Percentiles rank a stretch among this genome's conserved stretches.
Evolutionary conservation across 768 basidiomycete species (phyloP).

Genomic region (Lactarius akahatsu): DNA sequence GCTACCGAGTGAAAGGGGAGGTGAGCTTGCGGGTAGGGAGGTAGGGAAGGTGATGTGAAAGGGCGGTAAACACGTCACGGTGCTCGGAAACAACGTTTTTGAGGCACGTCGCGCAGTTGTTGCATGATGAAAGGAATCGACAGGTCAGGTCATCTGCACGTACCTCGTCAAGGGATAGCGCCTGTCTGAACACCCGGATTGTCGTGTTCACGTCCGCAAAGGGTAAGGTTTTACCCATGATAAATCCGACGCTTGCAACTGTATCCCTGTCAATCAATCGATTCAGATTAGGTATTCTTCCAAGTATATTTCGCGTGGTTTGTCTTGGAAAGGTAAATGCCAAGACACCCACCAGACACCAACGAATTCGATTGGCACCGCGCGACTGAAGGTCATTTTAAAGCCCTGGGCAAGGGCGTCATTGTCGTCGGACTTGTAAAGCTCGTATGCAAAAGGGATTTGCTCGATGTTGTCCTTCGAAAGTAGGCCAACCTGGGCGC

Average conservation of each 20-base stretch:
- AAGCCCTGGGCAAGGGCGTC: conserved; percentile 57
- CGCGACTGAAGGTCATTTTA: conserved; percentile 66
- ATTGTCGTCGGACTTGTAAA: conserved; percentile 58
- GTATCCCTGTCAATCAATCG: conserved; percentile 57
- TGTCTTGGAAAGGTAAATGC: not conserved
- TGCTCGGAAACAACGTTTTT: too few species aligned
- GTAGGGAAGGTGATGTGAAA: not conserved
- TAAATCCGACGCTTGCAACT: conserved; percentile 68
- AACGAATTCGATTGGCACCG: conserved; percentile 71
- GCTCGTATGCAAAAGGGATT: conserved; percentile 69
- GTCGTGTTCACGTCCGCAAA: conserved; percentile 62
- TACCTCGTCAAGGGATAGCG: conserved; percentile 63
- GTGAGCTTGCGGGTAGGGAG: not conserved
- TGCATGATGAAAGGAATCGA: not conserved
- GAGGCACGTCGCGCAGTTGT: not conserved
- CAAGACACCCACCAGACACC: conserved; percentile 62
- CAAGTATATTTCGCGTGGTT: not conserved
- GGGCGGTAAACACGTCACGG: not conserved
- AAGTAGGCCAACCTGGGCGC: conserved; percentile 65
- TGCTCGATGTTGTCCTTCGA: conserved; percentile 67
- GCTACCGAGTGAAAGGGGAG: conserved; percentile 40
- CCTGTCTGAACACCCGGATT: conserved; percentile 75
- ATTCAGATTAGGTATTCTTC: not conserved
- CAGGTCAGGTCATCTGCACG: not conserved
- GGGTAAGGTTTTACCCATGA: conserved; percentile 58